These are phyloP conservation scores for Tarenaya hassleriana DNA, from an alignment of 345 rosid species.

Conservation along the genomic window DNA sequence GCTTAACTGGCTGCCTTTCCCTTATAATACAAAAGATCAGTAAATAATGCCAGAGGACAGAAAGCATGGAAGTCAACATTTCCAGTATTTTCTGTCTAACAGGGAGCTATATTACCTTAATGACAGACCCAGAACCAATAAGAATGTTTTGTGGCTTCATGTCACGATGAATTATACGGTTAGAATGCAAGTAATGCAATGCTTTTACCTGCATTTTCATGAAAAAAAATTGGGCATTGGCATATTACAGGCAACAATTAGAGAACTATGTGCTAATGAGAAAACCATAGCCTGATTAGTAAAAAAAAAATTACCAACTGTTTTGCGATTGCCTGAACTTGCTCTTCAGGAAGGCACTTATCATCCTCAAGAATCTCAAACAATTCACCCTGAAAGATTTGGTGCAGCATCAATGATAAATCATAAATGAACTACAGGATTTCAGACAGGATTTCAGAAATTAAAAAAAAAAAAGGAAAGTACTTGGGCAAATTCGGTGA, in stretches of 20 bases:
- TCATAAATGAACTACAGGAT: not conserved
- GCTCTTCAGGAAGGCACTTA: conserved; percentile 93
- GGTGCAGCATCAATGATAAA: conserved; percentile 5
- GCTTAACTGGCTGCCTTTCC: not conserved
- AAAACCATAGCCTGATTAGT: conserved; percentile 4
- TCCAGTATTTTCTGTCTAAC: conserved; percentile 10
- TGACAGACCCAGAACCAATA: conserved; percentile 86
- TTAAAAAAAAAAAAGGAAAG: conserved; percentile 15
- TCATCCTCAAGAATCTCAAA: conserved; percentile 98
- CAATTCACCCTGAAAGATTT: conserved; percentile 68
- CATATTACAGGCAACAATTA: conserved; percentile 11
- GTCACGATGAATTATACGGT: conserved; percentile 96
- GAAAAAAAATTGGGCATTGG: not conserved
- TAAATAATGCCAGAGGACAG: too few species aligned
- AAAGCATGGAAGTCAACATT: conserved; percentile 10
- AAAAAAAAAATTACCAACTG: conserved; percentile 62
- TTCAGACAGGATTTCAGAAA: not conserved
- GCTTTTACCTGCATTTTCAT: conserved; percentile 66
- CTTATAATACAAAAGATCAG: conserved; percentile 3
- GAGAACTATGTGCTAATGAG: not conserved
- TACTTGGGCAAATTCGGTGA: conserved; percentile 97
- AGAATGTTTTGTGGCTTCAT: conserved; percentile 99
- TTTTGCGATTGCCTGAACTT: conserved; percentile 97
- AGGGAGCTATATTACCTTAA: conserved; percentile 55
- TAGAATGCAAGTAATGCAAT: conserved; percentile 88